Evolutionary conservation across 192 early-diverging fungal genomes (phyloP), one percentile per base, ranked within the genome.

Genomic region (Gigaspora rosea): DNA sequence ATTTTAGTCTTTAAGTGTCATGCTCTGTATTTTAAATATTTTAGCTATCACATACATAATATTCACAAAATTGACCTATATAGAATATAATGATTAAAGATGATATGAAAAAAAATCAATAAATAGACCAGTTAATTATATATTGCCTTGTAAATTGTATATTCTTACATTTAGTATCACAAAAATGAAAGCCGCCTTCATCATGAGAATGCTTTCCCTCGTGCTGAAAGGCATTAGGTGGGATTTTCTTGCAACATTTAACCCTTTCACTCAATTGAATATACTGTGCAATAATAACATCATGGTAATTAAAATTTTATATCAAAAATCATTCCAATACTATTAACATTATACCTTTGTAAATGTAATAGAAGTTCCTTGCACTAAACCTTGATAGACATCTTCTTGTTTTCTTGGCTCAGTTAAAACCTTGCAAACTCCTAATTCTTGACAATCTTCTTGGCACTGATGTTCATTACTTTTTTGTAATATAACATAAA

Each of bases 381-480:
- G 54, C 2, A 46, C 51, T 22, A 59, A 70, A 12, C 22, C 71
- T 35, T 54, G 27, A 8, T 73, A 41, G 18, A 13, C 13, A 36
- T 22, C 64, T 65, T 69, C 75, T 62, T 58, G 20, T 15, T 15
- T 59, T 51, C 32, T 61, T 3, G 77, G 77, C 47, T 77, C 65
- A 54, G 41, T 62, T 2, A 54, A 4, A 47, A 78, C 12, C 48
- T 78, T 51, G 48, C 77, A 78, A 61, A 78, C 73, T 7, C 77
- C 77, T n/a, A 20, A 16, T 0, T 36, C 47, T 51, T 73, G 58
- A 49, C 77, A 78, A 4, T 47, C 22, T 49, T 78, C 48, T 20
- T 11, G 47, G 27, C 77, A 78, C 16, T 72, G 57, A 74, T 78
- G 77, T 2, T 71, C 70, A 8, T 78, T 59, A 0, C 77, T 78